Evolutionary conservation across 805 yeast genomes (phyloP), one percentile per base, ranked within the genome.

Genomic region (Candida maesae): DNA sequence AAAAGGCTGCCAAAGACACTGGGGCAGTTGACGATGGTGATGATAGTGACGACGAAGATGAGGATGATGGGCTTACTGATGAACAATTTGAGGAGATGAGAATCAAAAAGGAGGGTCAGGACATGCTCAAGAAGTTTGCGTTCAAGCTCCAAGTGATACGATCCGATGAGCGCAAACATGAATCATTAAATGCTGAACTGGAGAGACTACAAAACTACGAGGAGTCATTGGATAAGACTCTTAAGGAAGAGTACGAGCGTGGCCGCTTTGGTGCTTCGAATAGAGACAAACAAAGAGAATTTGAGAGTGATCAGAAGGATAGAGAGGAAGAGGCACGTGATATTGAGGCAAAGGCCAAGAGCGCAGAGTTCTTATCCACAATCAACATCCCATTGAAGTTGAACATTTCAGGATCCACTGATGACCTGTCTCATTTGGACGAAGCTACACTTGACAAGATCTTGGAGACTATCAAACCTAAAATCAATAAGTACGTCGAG

Each of bases 401-500:
- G 16, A 47, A 35, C 28, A 21, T 47, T 20, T 45, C 35, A 23
- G 17, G 25, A 12, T 33, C 52, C 28, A 54, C 44, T 32, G 53
- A 51, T 19, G 30, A 32, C 16, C 24, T 38, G 20, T 33, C 11
- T 5, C 28, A 32, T 2, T 12, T 46, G 19, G 50, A 38, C 30
- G 51, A 50, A 13, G 50, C 36, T 2, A 31, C 46, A 23, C 38
- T 62, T 4, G 44, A 40, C 2, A 8, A 25, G 2, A 26, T 56
- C 3, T 43, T 65, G 19, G 52, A 43, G 0, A 23, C 50, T 8
- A 47, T 76, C 18, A 61, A 61, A 24, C 49, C 51, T 1, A 68
- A 67, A 44, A 60, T 77, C 16, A 65, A 61, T n/a, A 57, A 55
- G 3, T 61, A 74, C 35, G 58, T 79, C 24, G 78, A 70, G 40